phyloP scores from a whole-genome alignment of 208 protist genomes.

The Leishmania lainsoni region DNA sequence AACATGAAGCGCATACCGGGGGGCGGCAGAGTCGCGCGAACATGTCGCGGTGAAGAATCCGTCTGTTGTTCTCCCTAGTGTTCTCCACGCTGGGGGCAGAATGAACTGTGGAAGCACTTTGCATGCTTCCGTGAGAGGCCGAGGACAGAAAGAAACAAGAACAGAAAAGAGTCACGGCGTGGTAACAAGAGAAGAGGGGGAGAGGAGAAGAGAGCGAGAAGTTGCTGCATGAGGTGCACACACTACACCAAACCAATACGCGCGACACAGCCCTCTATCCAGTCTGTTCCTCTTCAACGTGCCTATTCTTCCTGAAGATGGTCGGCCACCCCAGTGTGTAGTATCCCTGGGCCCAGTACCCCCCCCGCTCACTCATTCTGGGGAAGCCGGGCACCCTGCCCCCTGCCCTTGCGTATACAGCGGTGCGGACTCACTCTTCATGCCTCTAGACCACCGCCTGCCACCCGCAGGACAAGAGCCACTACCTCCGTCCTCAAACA shows the following conservation, averaged over 20 bases:
- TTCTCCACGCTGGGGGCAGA: neutral
- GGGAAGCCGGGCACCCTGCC: too few relatives aligned
- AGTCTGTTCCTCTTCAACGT: neutral
- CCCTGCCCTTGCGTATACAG: too few relatives aligned
- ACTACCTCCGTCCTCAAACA: too few relatives aligned
- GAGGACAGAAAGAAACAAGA: neutral
- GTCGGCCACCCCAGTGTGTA: neutral
- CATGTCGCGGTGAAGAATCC: neutral
- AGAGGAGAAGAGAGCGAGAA: neutral
- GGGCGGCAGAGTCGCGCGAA: neutral
- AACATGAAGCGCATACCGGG: neutral
- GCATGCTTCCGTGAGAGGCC: neutral
- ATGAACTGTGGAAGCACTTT: neutral
- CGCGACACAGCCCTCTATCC: neutral
- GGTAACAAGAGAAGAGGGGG: neutral
- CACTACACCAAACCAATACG: neutral
- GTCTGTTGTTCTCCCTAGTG: neutral
- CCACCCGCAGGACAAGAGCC: too few relatives aligned
- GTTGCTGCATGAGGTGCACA: neutral
- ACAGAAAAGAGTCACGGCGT: neutral
- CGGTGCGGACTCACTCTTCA: too few relatives aligned
- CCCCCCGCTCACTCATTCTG: too few relatives aligned
- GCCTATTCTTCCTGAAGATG: neutral
- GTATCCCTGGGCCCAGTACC: too few relatives aligned
- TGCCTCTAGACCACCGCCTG: too few relatives aligned